Evolutionary conservation across 331 rosid genomes (phyloP), one percentile per base, ranked within the genome.

Genomic region (Rhamnella rubrinervis): DNA sequence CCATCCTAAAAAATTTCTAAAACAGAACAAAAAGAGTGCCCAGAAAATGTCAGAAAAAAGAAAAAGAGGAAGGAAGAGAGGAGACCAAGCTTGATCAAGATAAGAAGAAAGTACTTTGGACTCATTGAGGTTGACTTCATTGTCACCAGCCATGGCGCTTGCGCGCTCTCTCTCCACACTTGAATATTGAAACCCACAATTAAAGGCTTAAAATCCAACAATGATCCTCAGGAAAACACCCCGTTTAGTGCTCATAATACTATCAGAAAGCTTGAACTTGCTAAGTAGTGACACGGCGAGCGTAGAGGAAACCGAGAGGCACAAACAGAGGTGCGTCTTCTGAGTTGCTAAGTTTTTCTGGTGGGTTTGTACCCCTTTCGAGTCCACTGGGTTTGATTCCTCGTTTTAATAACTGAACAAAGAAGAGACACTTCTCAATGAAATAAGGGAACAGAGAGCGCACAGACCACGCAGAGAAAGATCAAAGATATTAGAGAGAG

Each of bases 51-150:
- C 5, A 31, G 35, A 51, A 35, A 31, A 15, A 7, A 13, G 1
- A 55, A 53, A 73, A 47, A 21, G 12, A 52, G 31, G 3, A 53
- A 25, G 18, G 26, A 28, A 38, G 6, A 53, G 44, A 15, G 63
- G 5, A 16, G 3, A 44, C 1, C 38, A 14, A 2, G 12, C 3
- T 56, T 53, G 68, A 65, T 53, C 59, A 23, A 59, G 68, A 49
- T 18, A 13, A 53, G 62, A 70, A 58, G 40, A 68, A 63, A 44
- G 69, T 81, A 91, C 97, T 93, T 80, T 91, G 69, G 93, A 88
- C 85, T 91, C 97, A 83, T 66, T 86, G 72, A 85, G 88, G 83
- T 85, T 86, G 89, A 91, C 93, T 83, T 88, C 91, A 83, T 78
- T 86, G 66, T 85, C 80, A n/a, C 91, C 87, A 63, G 97, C 89